A percentile compares a stretch with the other conserved stretches of the same genome.
Conservation (phyloP, 352 stramenopile genomes). For the Blastocystis sp. region DNA sequence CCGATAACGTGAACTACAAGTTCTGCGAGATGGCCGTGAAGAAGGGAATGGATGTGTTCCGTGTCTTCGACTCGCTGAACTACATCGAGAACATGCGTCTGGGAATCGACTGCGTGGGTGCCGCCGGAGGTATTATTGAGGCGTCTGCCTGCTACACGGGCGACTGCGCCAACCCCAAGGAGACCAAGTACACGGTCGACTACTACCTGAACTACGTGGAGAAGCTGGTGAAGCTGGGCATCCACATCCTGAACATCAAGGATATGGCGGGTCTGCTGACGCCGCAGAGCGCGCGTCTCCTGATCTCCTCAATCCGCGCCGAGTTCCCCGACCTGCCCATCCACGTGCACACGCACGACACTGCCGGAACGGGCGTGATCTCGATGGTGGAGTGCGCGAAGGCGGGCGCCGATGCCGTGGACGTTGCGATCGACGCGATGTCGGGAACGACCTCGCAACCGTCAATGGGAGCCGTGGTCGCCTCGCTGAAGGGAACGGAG, state of each 20-base stretch:
- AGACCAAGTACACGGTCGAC: conserved; percentile 64
- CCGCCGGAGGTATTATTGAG: conserved; percentile 86
- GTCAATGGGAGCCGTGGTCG: conserved; percentile 84
- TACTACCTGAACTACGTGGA: conserved; percentile 65
- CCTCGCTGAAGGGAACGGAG: conserved; percentile 74
- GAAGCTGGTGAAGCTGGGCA: conserved; percentile 79
- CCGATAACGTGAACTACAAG: conserved; percentile 89
- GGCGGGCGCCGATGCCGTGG: conserved; percentile 85
- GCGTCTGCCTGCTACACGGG: conserved; percentile 86
- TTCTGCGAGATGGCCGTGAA: conserved; percentile 84
- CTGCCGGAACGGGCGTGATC: conserved; percentile 84
- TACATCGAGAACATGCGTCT: conserved; percentile 88
- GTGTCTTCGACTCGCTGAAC: conserved; percentile 94
- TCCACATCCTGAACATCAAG: conserved; percentile 93
- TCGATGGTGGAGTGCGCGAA: conserved; percentile 85
- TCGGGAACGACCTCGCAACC: conserved; percentile 87
- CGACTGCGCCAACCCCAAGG: conserved; percentile 78
- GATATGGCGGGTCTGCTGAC: conserved; percentile 95
- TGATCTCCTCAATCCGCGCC: conserved; percentile 79
- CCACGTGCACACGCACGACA: conserved; percentile 95
- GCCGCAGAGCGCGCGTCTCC: conserved; percentile 77
- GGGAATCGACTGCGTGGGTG: conserved; percentile 85
- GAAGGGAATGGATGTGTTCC: conserved; percentile 89
- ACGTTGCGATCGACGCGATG: conserved; percentile 86
- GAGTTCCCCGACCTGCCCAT: conserved; percentile 90